Base-by-base conservation (phyloP, 2,329 filamentous ascomycete species). In the Diaporthe velutina region DNA sequence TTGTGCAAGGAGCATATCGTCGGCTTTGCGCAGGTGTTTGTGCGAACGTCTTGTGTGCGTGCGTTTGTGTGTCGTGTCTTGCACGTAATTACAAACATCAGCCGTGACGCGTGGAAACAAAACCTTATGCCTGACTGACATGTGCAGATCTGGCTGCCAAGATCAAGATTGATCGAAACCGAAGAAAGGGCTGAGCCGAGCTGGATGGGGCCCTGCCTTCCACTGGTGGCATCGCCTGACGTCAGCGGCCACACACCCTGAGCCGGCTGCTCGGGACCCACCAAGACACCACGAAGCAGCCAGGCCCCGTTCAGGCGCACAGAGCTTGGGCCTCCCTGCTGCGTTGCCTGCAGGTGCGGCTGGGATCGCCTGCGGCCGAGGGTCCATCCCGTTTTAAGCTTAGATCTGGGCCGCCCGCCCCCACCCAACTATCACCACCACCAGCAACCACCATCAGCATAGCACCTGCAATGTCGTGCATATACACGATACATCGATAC, bases 351-450 rank as follows among this genome's bases (percentile, higher is more conserved):
- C 38, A 45, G 38, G 25, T 15, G 52, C 64, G 45, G 64, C 17
- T 25, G 38, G 38, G 54, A 38, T 40, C 67, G 67, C 38, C n/a
- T 58, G 22, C 52, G 30, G n/a, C 15, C 33, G 54, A 17, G 42
- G 8, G 35, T 33, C 54, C 68, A 71, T 71, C 68, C 68, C 68
- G 68, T 57, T 58, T 60, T 71, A 71, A 71, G 68, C 68, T 71
- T 60, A 71, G 42, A 48, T 48, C 45, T 68, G n/a, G 64, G 33
- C 45, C 50, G 28, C 28, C 28, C 64, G 57, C 33, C 68, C 40
- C 70, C 60, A 72, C 66, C 38, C 58, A 17, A 7, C 6, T 19
- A 25, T 22, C 57, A 38, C 57, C 58, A 61, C 38, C 58, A 60
- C 25, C 19, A 48, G 17, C 5, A 48, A 30, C 28, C 22, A 38